phyloP scores from a whole-genome alignment of 1,139 yeast genomes.

The Lodderomyces oxycetoniae region DNA sequence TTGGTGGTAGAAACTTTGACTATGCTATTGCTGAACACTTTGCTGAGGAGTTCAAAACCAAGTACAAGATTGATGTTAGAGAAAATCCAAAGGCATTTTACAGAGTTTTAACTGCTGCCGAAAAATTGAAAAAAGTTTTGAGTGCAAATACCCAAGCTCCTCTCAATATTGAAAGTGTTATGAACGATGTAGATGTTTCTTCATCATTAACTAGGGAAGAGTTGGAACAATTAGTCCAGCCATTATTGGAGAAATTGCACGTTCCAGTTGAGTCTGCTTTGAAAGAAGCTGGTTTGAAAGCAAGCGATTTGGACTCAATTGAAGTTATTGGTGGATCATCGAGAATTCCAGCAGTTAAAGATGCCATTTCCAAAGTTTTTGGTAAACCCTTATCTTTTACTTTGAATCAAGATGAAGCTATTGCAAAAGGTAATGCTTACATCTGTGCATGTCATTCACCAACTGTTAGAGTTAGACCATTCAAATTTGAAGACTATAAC shows the following conservation, averaged over 20 bases:
- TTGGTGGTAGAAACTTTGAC: constrained; percentile 98
- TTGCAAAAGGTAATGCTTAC: constrained; percentile 98
- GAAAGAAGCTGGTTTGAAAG: constrained; percentile 67
- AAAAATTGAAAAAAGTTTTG: constrained; percentile 89
- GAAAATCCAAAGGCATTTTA: constrained; percentile 92
- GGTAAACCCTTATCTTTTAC: constrained; percentile 90
- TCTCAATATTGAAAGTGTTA: constrained; percentile 89
- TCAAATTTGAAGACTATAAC: constrained; percentile 95
- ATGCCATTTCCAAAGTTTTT: constrained; percentile 71
- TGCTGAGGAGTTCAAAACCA: constrained; percentile 83
- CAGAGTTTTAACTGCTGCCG: constrained; percentile 88
- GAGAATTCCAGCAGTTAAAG: constrained; percentile 92
- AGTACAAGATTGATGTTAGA: constrained; percentile 89
- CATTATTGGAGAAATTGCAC: constrained; percentile 70
- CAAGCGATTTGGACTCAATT: constrained; percentile 77
- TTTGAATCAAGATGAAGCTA: constrained; percentile 98
- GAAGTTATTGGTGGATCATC: constrained; percentile 98
- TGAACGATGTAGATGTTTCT: constrained; percentile 95
- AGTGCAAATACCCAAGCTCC: constrained; percentile 97
- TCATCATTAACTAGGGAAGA: constrained; percentile 87
- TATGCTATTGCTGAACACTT: constrained; percentile 90
- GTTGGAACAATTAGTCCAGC: constrained; percentile 82
- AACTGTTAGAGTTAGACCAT: constrained; percentile 96
- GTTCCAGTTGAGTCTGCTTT: constrained; percentile 81
- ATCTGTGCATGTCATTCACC: constrained; percentile 99